Conservation (phyloP, 305 asterid genomes). For the Fraxinus angustifolia region DNA sequence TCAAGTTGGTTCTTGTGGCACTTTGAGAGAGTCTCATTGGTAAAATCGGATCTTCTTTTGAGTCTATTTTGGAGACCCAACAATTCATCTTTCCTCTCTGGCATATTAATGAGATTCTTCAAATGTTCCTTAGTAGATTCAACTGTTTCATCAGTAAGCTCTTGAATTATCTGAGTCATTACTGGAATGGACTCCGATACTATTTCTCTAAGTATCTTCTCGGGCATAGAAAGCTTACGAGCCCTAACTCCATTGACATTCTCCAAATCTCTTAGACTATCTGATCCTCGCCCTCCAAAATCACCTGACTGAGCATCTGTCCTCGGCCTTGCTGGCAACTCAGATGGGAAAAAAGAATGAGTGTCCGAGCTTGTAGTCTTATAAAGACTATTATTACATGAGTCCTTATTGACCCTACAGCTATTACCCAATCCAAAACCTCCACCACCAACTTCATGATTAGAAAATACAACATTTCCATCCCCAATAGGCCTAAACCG, state of each 20-base stretch:
- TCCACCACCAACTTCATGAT: slow-evolving; percentile 44
- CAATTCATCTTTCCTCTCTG: slow-evolving; percentile 63
- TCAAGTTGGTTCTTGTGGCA: slow-evolving; percentile 75
- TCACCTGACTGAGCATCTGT: slow-evolving; percentile 31
- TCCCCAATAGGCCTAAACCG: slow-evolving; percentile 87
- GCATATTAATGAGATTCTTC: slow-evolving; percentile 45
- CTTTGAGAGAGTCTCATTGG: slow-evolving; percentile 65
- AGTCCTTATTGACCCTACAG: slow-evolving; percentile 46
- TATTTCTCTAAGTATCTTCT: slow-evolving; percentile 71
- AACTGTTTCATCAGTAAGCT: slow-evolving; percentile 68
- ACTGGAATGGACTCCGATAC: slow-evolving; percentile 72
- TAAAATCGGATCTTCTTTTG: slow-evolving; percentile 78
- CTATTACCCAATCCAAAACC: slow-evolving; percentile 35
- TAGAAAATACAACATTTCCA: slow-evolving; percentile 65
- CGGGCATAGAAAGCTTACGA: slow-evolving; percentile 56
- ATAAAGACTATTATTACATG: slow-evolving; percentile 43
- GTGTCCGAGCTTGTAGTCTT: slow-evolving; percentile 63
- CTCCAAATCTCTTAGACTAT: slow-evolving; percentile 39
- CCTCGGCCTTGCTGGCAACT: slow-evolving; percentile 76
- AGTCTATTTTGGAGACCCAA: slow-evolving; percentile 60
- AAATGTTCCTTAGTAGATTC: slow-evolving; percentile 66
- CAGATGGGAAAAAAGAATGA: slow-evolving; percentile 76
- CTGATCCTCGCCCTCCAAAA: slow-evolving; percentile 26
- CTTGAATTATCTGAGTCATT: slow-evolving; percentile 72
- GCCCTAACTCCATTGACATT: slow-evolving; percentile 40